These are phyloP conservation scores for Eutrema japonicum DNA, from an alignment of 345 rosid species.

Conservation along the genomic window DNA sequence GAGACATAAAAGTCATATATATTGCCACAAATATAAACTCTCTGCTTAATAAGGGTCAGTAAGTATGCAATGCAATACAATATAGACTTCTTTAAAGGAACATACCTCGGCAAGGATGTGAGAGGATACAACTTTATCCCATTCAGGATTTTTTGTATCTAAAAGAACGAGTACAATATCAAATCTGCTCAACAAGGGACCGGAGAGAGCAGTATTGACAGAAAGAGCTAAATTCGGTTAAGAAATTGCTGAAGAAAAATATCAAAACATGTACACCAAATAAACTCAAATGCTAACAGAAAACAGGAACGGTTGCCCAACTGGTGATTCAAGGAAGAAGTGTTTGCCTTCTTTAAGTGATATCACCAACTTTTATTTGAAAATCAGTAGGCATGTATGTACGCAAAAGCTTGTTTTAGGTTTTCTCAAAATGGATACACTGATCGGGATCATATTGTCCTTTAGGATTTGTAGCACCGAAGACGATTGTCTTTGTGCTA, in stretches of 20 bases:
- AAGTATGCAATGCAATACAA: not conserved
- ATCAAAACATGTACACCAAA: not conserved
- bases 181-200: slow-evolving; percentile 94
- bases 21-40: not conserved
- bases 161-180: slow-evolving; percentile 91
- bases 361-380: not conserved
- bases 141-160: slow-evolving; percentile 96
- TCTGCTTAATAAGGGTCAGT: not conserved
- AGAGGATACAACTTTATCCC: slow-evolving; percentile 98
- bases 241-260: slow-evolving; percentile 42
- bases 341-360: not conserved
- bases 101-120: slow-evolving; percentile 92
- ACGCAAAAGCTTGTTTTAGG: not conserved
- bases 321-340: slow-evolving; percentile 2
- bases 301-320: not conserved
- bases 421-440: slow-evolving; percentile 56
- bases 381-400: slow-evolving; percentile 14
- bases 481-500: slow-evolving; percentile 85
- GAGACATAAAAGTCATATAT: slow-evolving; percentile 4
- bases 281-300: not conserved
- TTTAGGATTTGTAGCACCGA: slow-evolving; percentile 98
- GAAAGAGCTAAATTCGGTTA: slow-evolving; percentile 80
- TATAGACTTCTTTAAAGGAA: not conserved
- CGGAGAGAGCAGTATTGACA: slow-evolving; percentile 92
- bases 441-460: slow-evolving; percentile 97